Base-by-base conservation (phyloP, 306 rosid species). In the Prunus mongolica region DNA sequence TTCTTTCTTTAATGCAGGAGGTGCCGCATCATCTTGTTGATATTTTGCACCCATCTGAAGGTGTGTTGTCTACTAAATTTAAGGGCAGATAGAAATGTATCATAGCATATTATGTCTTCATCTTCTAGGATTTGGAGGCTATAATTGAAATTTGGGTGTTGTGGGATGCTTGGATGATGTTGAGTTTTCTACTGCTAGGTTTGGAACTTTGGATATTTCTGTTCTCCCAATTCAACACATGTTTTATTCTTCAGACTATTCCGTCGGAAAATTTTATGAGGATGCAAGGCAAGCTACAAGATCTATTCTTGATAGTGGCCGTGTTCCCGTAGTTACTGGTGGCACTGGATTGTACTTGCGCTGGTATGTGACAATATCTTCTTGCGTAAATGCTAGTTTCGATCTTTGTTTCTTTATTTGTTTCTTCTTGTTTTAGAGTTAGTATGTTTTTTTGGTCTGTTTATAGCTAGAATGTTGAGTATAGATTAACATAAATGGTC, bases 331-430 rank as follows among this genome's bases (percentile, higher is more conserved):
- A 64, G 93, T 95, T 78, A 88, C 92, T 57, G 98, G 98, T 77
- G 98, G 98, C 75, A 95, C 96, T 49, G 98, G 97, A 79, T 81
- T 95, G 83, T 92, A 95, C 85, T 88, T 95, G 75, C 87, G 97
- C 80, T 95, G 98, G 98, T 95, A 84, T 71, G 89, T 74, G 74
- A 72, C 45, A 70, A 27, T 46, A 58, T 68, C 16, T 10, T 75
- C 32, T 51, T 20, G 13, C 8, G 3, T 38, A 38, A 38, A 9
- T 34, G 27, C 5, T 54, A 12, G 24, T 24, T 34, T 24, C 0
- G 6, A 60, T 22, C 1, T 25, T 22, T 24, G 12, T 51, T 19
- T 65, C 32, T 19, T n/a, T 28, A 27, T 34, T 61, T 11, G 19
- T 64, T 13, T 64, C 22, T 32, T 34, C 4, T 65, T 18, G 38